These are phyloP conservation scores for Lachancea meyersii DNA, from an alignment of 805 yeast genomes.

Conservation along the genomic window DNA sequence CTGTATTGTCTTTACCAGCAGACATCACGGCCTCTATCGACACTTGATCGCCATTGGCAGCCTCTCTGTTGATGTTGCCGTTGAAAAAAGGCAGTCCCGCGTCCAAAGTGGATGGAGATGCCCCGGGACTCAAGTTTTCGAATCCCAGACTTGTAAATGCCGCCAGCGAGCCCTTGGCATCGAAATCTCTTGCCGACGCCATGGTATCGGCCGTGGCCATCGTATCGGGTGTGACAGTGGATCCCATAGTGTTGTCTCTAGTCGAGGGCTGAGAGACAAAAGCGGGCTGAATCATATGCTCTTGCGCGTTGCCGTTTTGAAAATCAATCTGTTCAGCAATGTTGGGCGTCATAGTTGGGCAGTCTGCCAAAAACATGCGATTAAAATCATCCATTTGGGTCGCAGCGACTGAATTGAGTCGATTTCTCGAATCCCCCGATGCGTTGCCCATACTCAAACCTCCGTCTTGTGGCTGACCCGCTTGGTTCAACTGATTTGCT, in stretches of 20 bases:
- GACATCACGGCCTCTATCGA: slow-evolving; percentile 9
- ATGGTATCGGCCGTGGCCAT: slow-evolving; percentile 5
- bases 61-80: neutral
- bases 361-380: slow-evolving; percentile 9
- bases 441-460: neutral
- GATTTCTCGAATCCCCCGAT: slow-evolving; percentile 3
- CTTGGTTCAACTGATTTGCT: neutral
- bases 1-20: neutral
- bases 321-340: neutral
- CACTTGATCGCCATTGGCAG: neutral
- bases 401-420: slow-evolving; percentile 8
- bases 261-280: slow-evolving; percentile 3
- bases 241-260: slow-evolving; percentile 7
- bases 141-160: slow-evolving; percentile 1
- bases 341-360: neutral
- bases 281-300: neutral
- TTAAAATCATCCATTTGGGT: slow-evolving; percentile 6
- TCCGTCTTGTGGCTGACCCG: neutral
- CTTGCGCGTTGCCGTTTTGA: neutral
- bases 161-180: slow-evolving; percentile 3
- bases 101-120: slow-evolving; percentile 7
- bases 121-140: slow-evolving; percentile 4
- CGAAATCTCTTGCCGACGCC: slow-evolving; percentile 2
- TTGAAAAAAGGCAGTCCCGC: slow-evolving; percentile 1
- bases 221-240: slow-evolving; percentile 5